Evolutionary conservation across 1,284 basidiomycete genomes (phyloP).

Genomic region (Irpex sp.): DNA sequence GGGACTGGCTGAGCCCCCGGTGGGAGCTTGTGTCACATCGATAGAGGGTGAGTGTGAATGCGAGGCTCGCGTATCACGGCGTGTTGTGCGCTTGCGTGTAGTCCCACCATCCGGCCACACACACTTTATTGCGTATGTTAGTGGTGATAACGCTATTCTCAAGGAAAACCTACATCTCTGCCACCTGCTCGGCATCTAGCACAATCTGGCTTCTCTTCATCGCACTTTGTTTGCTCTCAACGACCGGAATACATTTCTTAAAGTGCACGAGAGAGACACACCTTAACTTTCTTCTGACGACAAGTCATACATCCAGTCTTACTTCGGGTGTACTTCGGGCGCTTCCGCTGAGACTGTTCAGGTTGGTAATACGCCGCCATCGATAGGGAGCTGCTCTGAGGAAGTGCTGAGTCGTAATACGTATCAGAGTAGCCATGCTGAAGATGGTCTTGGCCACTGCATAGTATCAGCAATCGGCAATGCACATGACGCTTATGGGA

Average conservation of each 20-base stretch:
- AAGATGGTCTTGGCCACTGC: background rate
- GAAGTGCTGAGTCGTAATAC: background rate
- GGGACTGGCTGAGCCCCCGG: constrained; percentile 57
- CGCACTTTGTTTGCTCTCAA: constrained; percentile 49
- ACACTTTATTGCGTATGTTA: constrained; percentile 45
- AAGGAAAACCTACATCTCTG: constrained; percentile 53
- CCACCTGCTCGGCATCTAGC: constrained; percentile 77
- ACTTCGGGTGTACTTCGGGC: constrained; percentile 83
- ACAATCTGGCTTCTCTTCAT: constrained; percentile 78
- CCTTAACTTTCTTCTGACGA: constrained; percentile 85
- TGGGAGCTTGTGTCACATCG: constrained; percentile 42
- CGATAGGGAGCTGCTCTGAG: constrained; percentile 35
- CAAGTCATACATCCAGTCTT: constrained; percentile 84
- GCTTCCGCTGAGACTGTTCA: constrained; percentile 61
- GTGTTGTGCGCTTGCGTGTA: constrained; percentile 48
- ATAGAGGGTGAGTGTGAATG: constrained; percentile 44
- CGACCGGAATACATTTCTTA: background rate
- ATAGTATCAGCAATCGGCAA: background rate
- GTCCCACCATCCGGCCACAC: constrained; percentile 78
- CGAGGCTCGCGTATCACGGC: constrained; percentile 24
- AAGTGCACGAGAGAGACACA: constrained; percentile 29
- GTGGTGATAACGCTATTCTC: constrained; percentile 11
- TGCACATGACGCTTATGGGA: background rate
- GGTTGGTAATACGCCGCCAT: constrained; percentile 38
- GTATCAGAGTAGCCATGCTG: background rate